Evolutionary conservation across 306 rosid species (phyloP), one percentile per base, ranked within the genome.

Genomic region (Senna tora): DNA sequence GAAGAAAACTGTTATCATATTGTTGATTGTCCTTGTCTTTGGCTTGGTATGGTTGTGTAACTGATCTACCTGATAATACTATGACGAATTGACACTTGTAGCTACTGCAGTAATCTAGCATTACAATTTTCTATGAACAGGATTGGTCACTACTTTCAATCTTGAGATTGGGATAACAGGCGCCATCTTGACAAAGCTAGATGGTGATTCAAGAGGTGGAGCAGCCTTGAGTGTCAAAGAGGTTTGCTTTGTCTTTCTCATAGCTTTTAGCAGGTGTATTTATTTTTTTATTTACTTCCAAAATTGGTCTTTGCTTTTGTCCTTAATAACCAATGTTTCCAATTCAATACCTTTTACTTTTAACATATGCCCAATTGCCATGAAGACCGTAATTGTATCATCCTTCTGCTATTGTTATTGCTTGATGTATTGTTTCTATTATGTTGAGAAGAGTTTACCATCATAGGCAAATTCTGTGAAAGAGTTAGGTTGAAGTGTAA

Each of bases 191-290:
- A 94, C 99, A 47, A 94, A 94, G 91, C 89, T 94, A 53, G 99
- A 94, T 76, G 99, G 99, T 64, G 99, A 94, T 87, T 94, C 99
- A 69, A 88, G 96, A 84, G 99, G 99, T 76, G 97, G 99, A 76
- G 97, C 99, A 32, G 99, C 99, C 77, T 82, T 94, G 85, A 94
- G 97, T 76, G 97, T 94, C 70, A 91, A 84, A 91, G 99, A 94
- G 99, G 99, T 88, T 62, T 75, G 68, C 34, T 76, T 41, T 38
- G 54, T 62, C 52, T 52, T 76, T 51, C 22, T 69, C 69, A 62
- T 62, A 15, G 64, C 72, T 55, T 65, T 36, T 65, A 2, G 39
- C 12, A 43, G 19, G 56, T 61, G 20, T 71, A 38, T 34, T 64
- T 65, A n/a, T 78, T 74, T 64, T 25, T 72, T 17, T 64, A 75